Evolutionary conservation across 2,329 filamentous ascomycete genomes (phyloP).

Genomic region (Sporothrix variecibatus): DNA sequence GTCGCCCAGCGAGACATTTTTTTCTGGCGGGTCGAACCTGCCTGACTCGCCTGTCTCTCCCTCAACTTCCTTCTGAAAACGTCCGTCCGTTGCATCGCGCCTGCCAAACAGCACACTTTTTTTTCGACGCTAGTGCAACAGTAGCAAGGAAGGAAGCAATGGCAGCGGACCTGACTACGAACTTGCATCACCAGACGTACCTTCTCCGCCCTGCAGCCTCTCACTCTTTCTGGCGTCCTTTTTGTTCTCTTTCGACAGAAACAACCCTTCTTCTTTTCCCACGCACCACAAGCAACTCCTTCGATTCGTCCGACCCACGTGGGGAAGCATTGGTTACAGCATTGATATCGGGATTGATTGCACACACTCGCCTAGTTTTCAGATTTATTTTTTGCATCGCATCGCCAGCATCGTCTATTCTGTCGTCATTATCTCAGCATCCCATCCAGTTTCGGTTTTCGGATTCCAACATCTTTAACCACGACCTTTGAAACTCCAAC

Average conservation of each 20-base stretch:
- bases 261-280: neutral
- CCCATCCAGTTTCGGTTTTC: neutral
- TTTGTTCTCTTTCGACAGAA: neutral
- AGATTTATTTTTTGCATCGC: neutral
- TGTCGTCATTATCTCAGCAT: neutral
- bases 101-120: neutral
- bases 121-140: slow-evolving; percentile 10
- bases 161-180: neutral
- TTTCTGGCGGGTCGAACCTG: neutral
- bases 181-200: neutral
- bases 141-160: neutral
- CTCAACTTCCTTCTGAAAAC: slow-evolving; percentile 14
- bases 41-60: neutral
- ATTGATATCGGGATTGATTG: neutral
- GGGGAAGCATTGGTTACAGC: neutral
- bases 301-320: slow-evolving; percentile 12
- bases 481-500: neutral
- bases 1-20: slow-evolving; percentile 1
- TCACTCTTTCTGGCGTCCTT: neutral
- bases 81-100: slow-evolving; percentile 4
- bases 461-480: neutral
- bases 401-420: neutral
- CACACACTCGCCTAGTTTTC: neutral
- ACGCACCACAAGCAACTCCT: slow-evolving; percentile 1
- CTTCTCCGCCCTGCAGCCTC: neutral